phyloP scores from a whole-genome alignment of 2,329 filamentous ascomycete genomes.

The Pyricularia pennisetigena region DNA sequence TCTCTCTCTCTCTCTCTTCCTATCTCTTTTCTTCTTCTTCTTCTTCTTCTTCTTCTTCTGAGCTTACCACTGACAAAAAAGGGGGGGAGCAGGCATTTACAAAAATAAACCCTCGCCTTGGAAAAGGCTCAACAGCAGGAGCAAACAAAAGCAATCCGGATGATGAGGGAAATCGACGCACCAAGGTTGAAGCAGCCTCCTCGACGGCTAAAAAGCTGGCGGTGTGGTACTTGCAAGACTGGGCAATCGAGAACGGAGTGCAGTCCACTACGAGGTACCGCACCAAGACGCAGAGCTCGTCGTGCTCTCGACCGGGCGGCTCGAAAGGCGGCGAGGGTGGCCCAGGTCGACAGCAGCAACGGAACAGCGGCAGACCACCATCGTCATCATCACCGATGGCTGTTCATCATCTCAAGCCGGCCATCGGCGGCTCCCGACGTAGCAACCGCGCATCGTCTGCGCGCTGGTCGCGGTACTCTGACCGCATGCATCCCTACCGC shows the following conservation, averaged over 20 bases:
- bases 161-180: not conserved
- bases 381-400: not conserved
- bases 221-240: slow-evolving; percentile 67
- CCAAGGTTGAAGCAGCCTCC: slow-evolving; percentile 8
- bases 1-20: too few relatives aligned
- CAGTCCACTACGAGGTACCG: slow-evolving; percentile 79
- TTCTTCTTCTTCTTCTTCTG: too few relatives aligned
- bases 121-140: not conserved
- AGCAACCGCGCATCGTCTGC: not conserved
- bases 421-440: not conserved
- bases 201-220: slow-evolving; percentile 55
- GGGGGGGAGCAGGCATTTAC: not conserved
- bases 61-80: not conserved
- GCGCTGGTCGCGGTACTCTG: not conserved
- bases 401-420: not conserved
- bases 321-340: too few relatives aligned
- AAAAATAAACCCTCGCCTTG: not conserved
- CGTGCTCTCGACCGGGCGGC: not conserved
- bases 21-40: not conserved
- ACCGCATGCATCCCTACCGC: not conserved
- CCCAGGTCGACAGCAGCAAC: not conserved
- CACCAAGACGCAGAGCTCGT: slow-evolving; percentile 21
- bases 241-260: slow-evolving; percentile 58
- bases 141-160: not conserved
- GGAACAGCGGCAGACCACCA: not conserved